Conservation (phyloP, 257 asterid species). For the Solanum chiquidenum region DNA sequence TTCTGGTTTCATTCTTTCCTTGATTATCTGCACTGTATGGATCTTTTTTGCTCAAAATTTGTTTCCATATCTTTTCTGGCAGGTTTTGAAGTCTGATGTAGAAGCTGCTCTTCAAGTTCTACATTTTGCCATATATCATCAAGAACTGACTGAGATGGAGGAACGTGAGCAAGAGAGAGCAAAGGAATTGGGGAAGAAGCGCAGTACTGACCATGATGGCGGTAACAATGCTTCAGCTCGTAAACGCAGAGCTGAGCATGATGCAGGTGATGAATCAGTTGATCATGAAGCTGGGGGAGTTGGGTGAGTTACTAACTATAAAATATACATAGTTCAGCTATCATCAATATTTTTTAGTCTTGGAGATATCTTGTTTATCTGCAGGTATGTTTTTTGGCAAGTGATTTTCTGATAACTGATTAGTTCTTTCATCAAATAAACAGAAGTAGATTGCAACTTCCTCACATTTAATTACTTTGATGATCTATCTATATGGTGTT, state of each 20-base stretch:
- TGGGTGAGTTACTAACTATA: not conserved
- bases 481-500: not conserved
- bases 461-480: not conserved
- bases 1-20: not conserved
- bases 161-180: constrained; percentile 67
- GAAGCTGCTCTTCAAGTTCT: constrained; percentile 92
- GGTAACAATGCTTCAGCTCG: constrained; percentile 21
- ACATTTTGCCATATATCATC: constrained; percentile 94
- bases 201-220: constrained; percentile 32
- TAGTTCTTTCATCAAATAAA: not conserved
- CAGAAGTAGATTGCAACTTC: not conserved
- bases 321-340: not conserved
- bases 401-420: not conserved
- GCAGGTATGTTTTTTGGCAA: not conserved
- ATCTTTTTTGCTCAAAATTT: not conserved
- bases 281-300: constrained; percentile 15
- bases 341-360: not conserved
- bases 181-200: constrained; percentile 46
- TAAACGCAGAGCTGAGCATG: not conserved
- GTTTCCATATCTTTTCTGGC: constrained; percentile 2
- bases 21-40: not conserved
- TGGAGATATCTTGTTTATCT: not conserved
- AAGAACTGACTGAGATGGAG: constrained; percentile 96
- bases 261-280: not conserved
- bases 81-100: constrained; percentile 77